Conservation (phyloP, 1,139 yeast genomes). For the Pichia sp. region DNA sequence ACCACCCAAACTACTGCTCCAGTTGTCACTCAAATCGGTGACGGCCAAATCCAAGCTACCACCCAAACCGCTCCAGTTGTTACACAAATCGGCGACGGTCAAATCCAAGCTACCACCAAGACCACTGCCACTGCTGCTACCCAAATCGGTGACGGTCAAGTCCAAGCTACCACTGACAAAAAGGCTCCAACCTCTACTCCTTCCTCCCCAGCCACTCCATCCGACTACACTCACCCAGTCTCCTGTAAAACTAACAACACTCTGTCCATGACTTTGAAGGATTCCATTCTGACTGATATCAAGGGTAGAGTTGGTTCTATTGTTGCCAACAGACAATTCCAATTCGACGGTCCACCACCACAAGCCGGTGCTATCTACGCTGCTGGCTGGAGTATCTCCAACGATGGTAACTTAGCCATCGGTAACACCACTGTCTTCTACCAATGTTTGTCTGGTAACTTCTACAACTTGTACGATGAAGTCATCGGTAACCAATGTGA, state of each 20-base stretch:
- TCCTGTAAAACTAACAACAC: conserved; percentile 52
- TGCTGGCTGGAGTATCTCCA: conserved; percentile 69
- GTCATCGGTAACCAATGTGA: conserved; percentile 62
- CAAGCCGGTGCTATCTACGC: conserved; percentile 87
- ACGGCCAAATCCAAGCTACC: conserved; percentile 32
- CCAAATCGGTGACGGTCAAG: conserved; percentile 48
- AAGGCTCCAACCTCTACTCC: conserved; percentile 22
- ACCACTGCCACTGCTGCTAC: conserved; percentile 16
- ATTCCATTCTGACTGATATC: conserved; percentile 53
- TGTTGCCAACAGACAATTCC: conserved; percentile 85
- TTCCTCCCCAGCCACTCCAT: conserved; percentile 32
- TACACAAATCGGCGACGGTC: too few relatives aligned
- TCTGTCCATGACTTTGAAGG: conserved; percentile 51
- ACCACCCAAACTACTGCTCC: conserved; percentile 28
- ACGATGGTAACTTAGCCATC: conserved; percentile 64
- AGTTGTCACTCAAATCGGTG: conserved; percentile 23
- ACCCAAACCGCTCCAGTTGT: conserved; percentile 20
- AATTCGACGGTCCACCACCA: conserved; percentile 88
- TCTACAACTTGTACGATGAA: conserved; percentile 79
- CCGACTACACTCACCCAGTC: conserved; percentile 33
- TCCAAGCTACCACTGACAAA: conserved; percentile 38
- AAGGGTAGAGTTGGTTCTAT: conserved; percentile 74
- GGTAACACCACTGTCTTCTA: conserved; percentile 63
- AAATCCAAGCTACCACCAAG: not conserved
- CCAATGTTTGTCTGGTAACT: conserved; percentile 75